phyloP scores from a whole-genome alignment of 257 asterid genomes.

The Anisodus acutangulus region DNA sequence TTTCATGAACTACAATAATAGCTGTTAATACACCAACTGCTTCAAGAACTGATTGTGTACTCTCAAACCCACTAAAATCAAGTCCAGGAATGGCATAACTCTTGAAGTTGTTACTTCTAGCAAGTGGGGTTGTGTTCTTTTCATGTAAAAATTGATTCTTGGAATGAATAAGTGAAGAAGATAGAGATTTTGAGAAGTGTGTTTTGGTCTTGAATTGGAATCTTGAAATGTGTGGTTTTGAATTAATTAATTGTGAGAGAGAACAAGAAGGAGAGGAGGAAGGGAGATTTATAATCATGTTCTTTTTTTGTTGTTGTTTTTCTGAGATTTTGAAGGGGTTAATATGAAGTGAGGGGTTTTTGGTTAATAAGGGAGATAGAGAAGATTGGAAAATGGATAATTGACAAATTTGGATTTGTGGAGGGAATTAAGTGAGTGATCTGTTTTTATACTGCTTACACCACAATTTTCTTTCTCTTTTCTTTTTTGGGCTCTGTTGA shows the following conservation, averaged over 20 bases:
- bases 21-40: slow-evolving; percentile 84
- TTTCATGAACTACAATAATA: slow-evolving; percentile 84
- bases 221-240: slow-evolving; percentile 55
- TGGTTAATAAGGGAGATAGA: slow-evolving; percentile 35
- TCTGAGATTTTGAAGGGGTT: slow-evolving; percentile 32
- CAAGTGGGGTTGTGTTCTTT: slow-evolving; percentile 36
- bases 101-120: slow-evolving; percentile 44
- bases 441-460: slow-evolving; percentile 35
- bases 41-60: slow-evolving; percentile 77
- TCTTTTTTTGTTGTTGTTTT: slow-evolving; percentile 21
- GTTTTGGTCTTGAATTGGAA: slow-evolving; percentile 41
- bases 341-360: slow-evolving; percentile 29
- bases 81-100: slow-evolving; percentile 65
- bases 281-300: slow-evolving; percentile 69
- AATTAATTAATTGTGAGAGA: slow-evolving; percentile 46
- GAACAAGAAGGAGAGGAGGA: slow-evolving; percentile 57
- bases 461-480: background rate
- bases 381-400: slow-evolving; percentile 48
- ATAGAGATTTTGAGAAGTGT: slow-evolving; percentile 43
- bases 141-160: slow-evolving; percentile 44
- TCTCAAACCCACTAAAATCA: slow-evolving; percentile 68
- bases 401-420: slow-evolving; percentile 50
- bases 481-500: background rate
- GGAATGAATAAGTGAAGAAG: slow-evolving; percentile 40
- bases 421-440: slow-evolving; percentile 54